Conservation (phyloP, 768 basidiomycete species). For the Panellus pusillus region DNA sequence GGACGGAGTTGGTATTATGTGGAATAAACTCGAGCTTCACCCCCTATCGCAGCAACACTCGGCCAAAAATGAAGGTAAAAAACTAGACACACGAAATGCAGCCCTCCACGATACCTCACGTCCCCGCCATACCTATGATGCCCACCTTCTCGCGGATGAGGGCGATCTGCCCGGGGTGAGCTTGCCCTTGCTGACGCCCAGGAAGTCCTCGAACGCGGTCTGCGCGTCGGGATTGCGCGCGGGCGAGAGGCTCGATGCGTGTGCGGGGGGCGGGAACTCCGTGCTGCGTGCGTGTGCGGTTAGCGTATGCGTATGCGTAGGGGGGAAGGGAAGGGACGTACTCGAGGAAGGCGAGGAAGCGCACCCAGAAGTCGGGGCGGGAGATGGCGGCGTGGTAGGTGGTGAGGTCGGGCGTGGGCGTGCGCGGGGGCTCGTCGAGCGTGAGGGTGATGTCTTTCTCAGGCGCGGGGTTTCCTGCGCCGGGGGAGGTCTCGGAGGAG, state of each 20-base stretch:
- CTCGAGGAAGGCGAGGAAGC: slow-evolving; percentile 64
- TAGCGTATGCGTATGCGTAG: not conserved
- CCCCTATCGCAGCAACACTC: too few relatives aligned
- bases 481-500: slow-evolving; percentile 38
- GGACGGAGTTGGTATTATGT: too few relatives aligned
- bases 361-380: slow-evolving; percentile 78
- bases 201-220: slow-evolving; percentile 62
- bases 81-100: too few relatives aligned
- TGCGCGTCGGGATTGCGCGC: slow-evolving; percentile 48
- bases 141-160: slow-evolving; percentile 69
- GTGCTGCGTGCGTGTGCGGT: not conserved
- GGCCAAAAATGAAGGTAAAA: too few relatives aligned
- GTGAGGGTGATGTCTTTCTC: slow-evolving; percentile 70
- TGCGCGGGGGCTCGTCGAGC: slow-evolving; percentile 52
- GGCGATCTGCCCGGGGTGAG: slow-evolving; percentile 66
- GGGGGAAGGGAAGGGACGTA: slow-evolving; percentile 30
- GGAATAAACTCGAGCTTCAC: too few relatives aligned
- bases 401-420: slow-evolving; percentile 41
- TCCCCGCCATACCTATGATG: slow-evolving; percentile 64
- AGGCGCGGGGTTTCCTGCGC: not conserved
- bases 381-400: slow-evolving; percentile 71
- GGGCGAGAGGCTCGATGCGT: slow-evolving; percentile 40
- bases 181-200: slow-evolving; percentile 56
- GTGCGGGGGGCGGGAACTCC: not conserved
- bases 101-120: not conserved